Conservation (phyloP, 225 moss, liverwort and hornwort genomes). For the Bryum argenteum region DNA sequence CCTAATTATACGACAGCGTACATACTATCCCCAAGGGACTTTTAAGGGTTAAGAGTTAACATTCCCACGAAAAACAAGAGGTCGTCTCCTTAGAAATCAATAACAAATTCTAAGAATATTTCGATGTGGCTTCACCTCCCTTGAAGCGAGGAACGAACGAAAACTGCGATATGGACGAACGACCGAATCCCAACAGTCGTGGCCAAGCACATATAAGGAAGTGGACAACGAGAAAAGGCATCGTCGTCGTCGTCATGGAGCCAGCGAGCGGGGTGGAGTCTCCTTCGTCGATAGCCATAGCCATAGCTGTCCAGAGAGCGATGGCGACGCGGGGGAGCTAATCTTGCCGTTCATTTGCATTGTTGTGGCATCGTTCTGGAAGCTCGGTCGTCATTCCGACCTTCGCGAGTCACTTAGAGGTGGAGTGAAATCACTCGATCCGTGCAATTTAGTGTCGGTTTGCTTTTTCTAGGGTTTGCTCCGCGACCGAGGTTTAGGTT, state of each 20-base stretch:
- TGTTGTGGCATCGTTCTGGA: constrained; percentile 9
- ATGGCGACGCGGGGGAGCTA: constrained; percentile 26
- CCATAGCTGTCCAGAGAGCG: constrained; percentile 18
- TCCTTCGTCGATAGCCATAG: constrained; percentile 5
- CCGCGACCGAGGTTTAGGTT: constrained; percentile 5
- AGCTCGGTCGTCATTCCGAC: constrained; percentile 5
- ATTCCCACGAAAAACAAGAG: too few species aligned
- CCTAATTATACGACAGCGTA: too few species aligned
- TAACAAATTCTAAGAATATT: too few species aligned
- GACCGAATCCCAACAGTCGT: not conserved
- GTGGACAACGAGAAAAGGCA: not conserved
- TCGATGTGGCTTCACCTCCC: too few species aligned
- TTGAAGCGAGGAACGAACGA: not conserved
- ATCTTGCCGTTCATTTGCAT: constrained; percentile 18
- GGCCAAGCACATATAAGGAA: not conserved
- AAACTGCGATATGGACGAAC: not conserved
- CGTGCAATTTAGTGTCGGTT: not conserved
- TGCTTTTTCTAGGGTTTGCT: constrained; percentile 27
- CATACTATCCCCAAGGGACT: too few species aligned
- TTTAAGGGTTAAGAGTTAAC: too few species aligned
- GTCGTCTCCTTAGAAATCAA: too few species aligned
- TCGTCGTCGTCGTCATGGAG: not conserved
- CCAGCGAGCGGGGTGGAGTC: not conserved
- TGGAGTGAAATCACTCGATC: constrained; percentile 3
- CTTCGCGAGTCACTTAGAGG: not conserved